These are phyloP conservation scores for Mycocentrospora acerina DNA, from an alignment of 2,329 filamentous ascomycete genomes.

Conservation along the genomic window DNA sequence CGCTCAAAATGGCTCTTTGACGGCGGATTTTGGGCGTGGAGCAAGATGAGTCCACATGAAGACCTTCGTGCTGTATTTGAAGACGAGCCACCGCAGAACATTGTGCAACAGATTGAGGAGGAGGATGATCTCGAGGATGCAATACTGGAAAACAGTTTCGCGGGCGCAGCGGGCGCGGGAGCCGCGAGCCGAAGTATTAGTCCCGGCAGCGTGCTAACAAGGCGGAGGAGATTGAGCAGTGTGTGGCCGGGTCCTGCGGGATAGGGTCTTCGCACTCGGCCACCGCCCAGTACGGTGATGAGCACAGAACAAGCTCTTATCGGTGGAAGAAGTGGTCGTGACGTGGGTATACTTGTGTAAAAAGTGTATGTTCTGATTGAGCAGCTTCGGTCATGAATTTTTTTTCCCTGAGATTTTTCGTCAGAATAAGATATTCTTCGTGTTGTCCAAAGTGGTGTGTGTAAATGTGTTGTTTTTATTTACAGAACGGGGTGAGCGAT, in stretches of 20 bases:
- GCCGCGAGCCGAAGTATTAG: slow-evolving; percentile 30
- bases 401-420: no score
- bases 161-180: slow-evolving; percentile 12
- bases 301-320: no score
- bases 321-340: no score
- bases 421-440: no score
- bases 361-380: no score
- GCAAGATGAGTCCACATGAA: slow-evolving; percentile 66
- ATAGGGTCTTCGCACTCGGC: no score
- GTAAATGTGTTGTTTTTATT: no score
- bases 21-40: slow-evolving; percentile 51
- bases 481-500: no score
- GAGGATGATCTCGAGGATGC: slow-evolving; percentile 51
- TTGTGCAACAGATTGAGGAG: slow-evolving; percentile 51
- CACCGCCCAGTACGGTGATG: no score
- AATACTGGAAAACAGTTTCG: slow-evolving; percentile 45
- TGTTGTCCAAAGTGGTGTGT: no score
- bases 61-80: slow-evolving; percentile 75
- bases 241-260: slow-evolving; percentile 31
- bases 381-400: no score
- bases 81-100: slow-evolving; percentile 63
- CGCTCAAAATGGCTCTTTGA: slow-evolving; percentile 51
- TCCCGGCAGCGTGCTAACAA: slow-evolving; percentile 31
- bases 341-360: no score
- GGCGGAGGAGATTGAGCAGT: slow-evolving; percentile 38